Percentiles rank a stretch among this genome's conserved stretches.
These are phyloP conservation scores for Bidens hawaiensis DNA, from an alignment of 140 eudicot species.

Conservation along the genomic window DNA sequence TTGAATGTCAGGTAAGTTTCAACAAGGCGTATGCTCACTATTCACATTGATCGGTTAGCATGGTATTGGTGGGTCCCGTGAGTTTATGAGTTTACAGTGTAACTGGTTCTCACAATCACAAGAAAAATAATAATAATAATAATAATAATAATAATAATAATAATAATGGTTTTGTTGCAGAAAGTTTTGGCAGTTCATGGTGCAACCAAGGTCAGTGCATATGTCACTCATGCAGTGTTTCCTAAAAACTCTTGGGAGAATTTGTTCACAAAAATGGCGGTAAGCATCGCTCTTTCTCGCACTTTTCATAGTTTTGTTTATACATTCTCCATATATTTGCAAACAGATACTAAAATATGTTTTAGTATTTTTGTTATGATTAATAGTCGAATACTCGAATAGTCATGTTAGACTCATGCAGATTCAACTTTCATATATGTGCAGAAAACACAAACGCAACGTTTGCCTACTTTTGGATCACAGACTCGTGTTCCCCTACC, in stretches of 20 bases:
- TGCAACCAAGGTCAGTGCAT: conserved; percentile 90
- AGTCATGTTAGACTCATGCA: neutral
- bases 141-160: neutral
- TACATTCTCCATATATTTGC: neutral
- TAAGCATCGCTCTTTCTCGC: conserved; percentile 20
- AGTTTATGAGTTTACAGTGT: neutral
- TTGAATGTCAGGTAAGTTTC: conserved; percentile 80
- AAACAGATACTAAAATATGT: neutral
- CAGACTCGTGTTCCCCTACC: conserved; percentile 72
- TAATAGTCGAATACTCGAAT: neutral
- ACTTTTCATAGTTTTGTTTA: neutral
- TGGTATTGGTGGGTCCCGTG: neutral
- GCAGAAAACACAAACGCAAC: conserved; percentile 42
- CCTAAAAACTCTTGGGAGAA: conserved; percentile 74
- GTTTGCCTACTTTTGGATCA: conserved; percentile 75
- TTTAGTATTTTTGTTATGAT: neutral
- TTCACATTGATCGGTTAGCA: neutral
- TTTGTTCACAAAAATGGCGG: conserved; percentile 74
- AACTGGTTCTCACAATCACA: neutral
- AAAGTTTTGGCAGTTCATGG: conserved; percentile 90
- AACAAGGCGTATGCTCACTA: neutral
- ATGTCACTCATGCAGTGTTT: conserved; percentile 87
- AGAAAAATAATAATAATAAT: too few relatives aligned
- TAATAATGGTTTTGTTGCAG: conserved; percentile 33
- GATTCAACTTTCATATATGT: neutral